Conservation (phyloP, 805 yeast genomes). For the Suhomyces canberraensis region DNA sequence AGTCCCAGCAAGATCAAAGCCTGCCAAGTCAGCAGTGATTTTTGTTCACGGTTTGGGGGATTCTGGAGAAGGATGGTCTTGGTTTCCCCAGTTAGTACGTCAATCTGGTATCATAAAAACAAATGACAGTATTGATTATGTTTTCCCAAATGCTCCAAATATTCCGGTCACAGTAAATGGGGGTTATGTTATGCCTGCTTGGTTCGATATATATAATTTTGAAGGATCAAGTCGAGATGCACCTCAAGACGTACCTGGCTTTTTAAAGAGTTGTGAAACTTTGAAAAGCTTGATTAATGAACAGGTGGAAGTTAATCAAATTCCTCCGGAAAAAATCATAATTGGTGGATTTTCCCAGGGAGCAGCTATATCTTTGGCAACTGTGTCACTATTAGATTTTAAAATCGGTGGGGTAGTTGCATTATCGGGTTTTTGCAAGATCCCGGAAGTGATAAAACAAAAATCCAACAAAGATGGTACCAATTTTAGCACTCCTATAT, state of each 20-base stretch:
- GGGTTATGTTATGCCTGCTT: conserved; percentile 69
- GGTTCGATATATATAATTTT: conserved; percentile 77
- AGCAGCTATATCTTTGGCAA: conserved; percentile 71
- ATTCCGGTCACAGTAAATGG: conserved; percentile 66
- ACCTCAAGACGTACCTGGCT: conserved; percentile 53
- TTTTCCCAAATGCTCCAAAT: conserved; percentile 89
- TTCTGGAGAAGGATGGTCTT: conserved; percentile 84
- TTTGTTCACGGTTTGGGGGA: conserved; percentile 92
- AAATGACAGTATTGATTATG: conserved; percentile 53
- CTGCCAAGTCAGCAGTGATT: conserved; percentile 55
- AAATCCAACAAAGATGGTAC: conserved; percentile 18
- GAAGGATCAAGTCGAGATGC: conserved; percentile 46
- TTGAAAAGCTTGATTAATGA: conserved; percentile 48
- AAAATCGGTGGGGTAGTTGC: conserved; percentile 78
- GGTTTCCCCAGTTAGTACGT: conserved; percentile 64
- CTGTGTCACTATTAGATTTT: conserved; percentile 49
- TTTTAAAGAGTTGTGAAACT: conserved; percentile 44
- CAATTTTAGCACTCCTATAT: conserved; percentile 68
- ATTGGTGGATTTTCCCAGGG: conserved; percentile 97
- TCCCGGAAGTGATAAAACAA: conserved; percentile 17
- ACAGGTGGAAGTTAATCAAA: conserved; percentile 48
- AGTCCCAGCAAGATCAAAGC: conserved; percentile 23
- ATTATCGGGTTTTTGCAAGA: conserved; percentile 71
- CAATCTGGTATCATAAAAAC: conserved; percentile 42
- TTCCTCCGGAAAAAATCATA: conserved; percentile 65